A percentile compares a stretch with the other conserved stretches of the same genome.
Evolutionary conservation across 23 red algal genomes (phyloP).

Genomic region (Gracilaria caudata): DNA sequence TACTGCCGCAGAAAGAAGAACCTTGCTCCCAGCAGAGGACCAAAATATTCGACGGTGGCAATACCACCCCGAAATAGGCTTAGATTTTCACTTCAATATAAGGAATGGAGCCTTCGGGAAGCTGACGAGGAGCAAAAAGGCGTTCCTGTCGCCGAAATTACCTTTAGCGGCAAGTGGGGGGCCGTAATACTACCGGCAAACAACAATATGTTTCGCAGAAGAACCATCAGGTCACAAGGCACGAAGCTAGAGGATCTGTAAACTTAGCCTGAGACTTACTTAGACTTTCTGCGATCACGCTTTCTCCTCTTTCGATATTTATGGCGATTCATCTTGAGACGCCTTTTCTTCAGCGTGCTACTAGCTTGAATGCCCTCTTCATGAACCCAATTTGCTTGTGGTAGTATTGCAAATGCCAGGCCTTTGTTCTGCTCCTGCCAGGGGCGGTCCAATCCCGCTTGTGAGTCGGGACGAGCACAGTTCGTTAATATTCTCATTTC

Average conservation of each 20-base stretch:
- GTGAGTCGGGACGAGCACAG: background rate
- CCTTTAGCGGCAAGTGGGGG: background rate
- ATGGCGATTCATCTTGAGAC: constrained; percentile 79
- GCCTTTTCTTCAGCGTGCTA: constrained; percentile 73
- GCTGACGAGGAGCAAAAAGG: background rate
- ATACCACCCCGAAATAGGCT: too few species aligned
- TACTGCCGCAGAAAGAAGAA: background rate
- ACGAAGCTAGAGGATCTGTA: background rate
- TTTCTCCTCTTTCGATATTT: constrained; percentile 79
- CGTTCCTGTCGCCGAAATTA: background rate
- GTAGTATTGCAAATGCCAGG: background rate
- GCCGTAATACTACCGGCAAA: background rate
- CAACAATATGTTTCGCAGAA: background rate
- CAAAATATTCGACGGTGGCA: too few species aligned
- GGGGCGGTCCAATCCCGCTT: background rate
- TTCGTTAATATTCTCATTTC: background rate
- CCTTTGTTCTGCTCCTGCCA: background rate
- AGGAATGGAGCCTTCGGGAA: background rate
- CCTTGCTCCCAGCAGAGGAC: too few species aligned
- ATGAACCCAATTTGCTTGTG: background rate
- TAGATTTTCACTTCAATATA: too few species aligned
- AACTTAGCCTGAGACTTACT: background rate
- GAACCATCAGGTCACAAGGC: background rate
- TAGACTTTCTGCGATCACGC: constrained; percentile 63
- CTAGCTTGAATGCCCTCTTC: constrained; percentile 50